Percentiles rank a stretch among this genome's conserved stretches.
Conservation (phyloP, 176 grass and related monocot species). For the Areca catechu region DNA sequence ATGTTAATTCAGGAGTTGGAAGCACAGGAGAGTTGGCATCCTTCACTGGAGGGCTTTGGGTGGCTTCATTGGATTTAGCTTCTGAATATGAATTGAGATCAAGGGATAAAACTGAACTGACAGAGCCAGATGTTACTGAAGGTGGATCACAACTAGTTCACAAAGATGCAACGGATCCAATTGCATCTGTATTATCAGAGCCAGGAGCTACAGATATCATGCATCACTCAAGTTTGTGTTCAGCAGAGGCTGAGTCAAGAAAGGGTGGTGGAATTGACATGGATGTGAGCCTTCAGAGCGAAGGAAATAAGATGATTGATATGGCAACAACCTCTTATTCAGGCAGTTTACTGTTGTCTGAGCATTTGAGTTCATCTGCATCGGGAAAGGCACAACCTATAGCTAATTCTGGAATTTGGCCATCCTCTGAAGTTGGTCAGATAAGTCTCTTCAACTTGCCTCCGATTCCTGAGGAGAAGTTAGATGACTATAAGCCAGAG, state of each 20-base stretch:
- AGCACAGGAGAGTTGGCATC: not conserved
- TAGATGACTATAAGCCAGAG: conserved; percentile 33
- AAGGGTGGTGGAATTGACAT: too few species aligned
- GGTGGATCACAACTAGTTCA: too few species aligned
- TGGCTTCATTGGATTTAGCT: conserved; percentile 6
- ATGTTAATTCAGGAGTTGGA: not conserved
- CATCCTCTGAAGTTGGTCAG: conserved; percentile 25
- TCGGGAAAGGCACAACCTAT: not conserved
- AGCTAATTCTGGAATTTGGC: conserved; percentile 19
- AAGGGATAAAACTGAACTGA: conserved; percentile 16
- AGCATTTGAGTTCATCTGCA: conserved; percentile 15
- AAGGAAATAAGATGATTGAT: conserved; percentile 25
- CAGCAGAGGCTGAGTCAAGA: too few species aligned
- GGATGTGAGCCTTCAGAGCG: conserved; percentile 9
- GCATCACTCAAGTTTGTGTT: conserved; percentile 7
- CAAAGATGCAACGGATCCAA: not conserved
- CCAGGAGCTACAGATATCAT: not conserved
- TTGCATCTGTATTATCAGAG: not conserved
- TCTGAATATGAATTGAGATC: conserved; percentile 22
- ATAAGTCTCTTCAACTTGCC: conserved; percentile 53
- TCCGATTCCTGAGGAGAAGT: conserved; percentile 56
- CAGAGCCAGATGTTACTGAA: not conserved
- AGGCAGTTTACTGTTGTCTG: not conserved
- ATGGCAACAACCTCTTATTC: conserved; percentile 11
- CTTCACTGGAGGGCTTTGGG: not conserved